These are phyloP conservation scores for Aspergillus aculeatinus DNA, from an alignment of 2,329 filamentous ascomycete species.

Conservation along the genomic window DNA sequence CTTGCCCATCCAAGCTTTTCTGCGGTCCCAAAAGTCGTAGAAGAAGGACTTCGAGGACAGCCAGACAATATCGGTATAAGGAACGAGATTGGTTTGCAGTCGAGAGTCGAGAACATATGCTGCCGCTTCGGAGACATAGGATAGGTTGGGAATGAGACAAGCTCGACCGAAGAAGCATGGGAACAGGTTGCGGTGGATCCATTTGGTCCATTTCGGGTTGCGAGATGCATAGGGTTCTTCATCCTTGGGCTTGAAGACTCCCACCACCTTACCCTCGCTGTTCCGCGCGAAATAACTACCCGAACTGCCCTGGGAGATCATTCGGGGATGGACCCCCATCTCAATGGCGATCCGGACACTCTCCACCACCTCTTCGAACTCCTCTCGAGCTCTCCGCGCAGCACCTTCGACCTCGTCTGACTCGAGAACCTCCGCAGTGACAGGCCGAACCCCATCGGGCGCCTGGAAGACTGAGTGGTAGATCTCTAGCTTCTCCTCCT, in stretches of 20 bases:
- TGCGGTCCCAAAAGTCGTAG: slow-evolving; percentile 95
- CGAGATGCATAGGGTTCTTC: slow-evolving; percentile 96
- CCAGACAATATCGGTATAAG: slow-evolving; percentile 92
- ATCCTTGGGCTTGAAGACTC: slow-evolving; percentile 98
- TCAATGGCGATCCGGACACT: slow-evolving; percentile 89
- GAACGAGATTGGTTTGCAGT: slow-evolving; percentile 85
- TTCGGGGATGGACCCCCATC: slow-evolving; percentile 84
- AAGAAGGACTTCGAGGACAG: slow-evolving; percentile 96
- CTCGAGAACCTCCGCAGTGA: slow-evolving; percentile 72
- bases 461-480: slow-evolving; percentile 96
- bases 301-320: slow-evolving; percentile 96
- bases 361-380: slow-evolving; percentile 87
- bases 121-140: slow-evolving; percentile 95
- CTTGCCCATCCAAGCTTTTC: slow-evolving; percentile 82
- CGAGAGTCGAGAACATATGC: slow-evolving; percentile 93
- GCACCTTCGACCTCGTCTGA: slow-evolving; percentile 56
- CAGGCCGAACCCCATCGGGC: slow-evolving; percentile 80
- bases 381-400: slow-evolving; percentile 66
- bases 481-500: slow-evolving; percentile 89
- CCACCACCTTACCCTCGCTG: slow-evolving; percentile 86
- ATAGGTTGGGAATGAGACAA: slow-evolving; percentile 94
- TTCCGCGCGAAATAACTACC: slow-evolving; percentile 97
- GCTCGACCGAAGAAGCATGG: slow-evolving; percentile 95
- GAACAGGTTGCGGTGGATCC: slow-evolving; percentile 96
- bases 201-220: slow-evolving; percentile 99